phyloP scores from a whole-genome alignment of 129 eudicot genomes.

The Arctium minus region DNA sequence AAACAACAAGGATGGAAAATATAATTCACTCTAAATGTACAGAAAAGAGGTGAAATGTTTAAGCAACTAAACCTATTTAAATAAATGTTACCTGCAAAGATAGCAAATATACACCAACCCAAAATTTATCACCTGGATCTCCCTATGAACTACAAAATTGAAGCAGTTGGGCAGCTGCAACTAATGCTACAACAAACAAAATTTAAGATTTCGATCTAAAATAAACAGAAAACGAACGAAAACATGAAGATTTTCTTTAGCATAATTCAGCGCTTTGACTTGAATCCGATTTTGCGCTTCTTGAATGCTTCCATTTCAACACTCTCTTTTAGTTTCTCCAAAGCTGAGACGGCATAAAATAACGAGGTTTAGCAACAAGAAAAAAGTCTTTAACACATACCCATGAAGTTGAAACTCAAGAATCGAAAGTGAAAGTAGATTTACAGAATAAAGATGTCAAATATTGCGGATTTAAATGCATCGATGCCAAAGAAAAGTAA shows the following conservation, averaged over 20 bases:
- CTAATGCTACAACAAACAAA: conserved; percentile 6
- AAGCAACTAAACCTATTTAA: not conserved
- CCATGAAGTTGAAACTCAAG: not conserved
- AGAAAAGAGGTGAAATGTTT: not conserved
- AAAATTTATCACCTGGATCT: conserved; percentile 16
- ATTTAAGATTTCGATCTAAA: not conserved
- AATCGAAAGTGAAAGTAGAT: not conserved
- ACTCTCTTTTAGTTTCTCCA: conserved; percentile 73
- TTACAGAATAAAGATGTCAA: not conserved
- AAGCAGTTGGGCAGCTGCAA: conserved; percentile 21
- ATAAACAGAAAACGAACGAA: not conserved
- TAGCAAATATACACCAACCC: conserved; percentile 7
- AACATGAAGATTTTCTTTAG: not conserved
- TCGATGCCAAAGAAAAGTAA: not conserved
- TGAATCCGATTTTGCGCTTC: conserved; percentile 46
- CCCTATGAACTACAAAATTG: conserved; percentile 36
- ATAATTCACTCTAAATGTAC: not conserved
- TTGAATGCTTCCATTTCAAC: conserved; percentile 52
- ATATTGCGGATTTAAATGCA: not conserved
- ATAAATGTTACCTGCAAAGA: conserved; percentile 7
- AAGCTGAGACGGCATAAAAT: conserved; percentile 42
- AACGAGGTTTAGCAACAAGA: not conserved
- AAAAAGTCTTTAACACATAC: not conserved
- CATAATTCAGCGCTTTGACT: conserved; percentile 32
- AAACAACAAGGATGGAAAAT: not conserved